Base-by-base conservation (phyloP, 1,284 basidiomycete species). In the Takashimella tepidaria region DNA sequence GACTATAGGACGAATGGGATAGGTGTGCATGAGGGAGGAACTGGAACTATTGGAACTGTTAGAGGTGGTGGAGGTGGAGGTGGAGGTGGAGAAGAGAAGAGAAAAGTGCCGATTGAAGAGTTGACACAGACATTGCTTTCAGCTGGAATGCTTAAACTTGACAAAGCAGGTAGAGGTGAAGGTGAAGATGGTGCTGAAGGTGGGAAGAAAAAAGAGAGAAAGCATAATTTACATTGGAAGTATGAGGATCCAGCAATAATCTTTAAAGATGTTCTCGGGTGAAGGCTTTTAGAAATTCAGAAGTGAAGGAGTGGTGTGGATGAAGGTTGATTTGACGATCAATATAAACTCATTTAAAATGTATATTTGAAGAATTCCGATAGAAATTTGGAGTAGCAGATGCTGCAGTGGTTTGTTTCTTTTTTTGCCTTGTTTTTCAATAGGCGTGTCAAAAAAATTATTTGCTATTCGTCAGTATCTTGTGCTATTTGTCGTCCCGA, bases 201-300 rank as follows among this genome's bases (percentile, higher is more conserved):
- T 20, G 63, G 61, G 22, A 68, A 65, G 52, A 72, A 74, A 58
- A 45, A 51, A 12, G 68, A 66, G 24, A 70, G 66, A 55, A 73
- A 70, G 50, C 72, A 73, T 58, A 72, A 63, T 49, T 53, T 69
- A 37, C 73, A 76, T 61, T 76, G 74, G 74, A 72, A 70, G 53
- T 76, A 76, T 59, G 73, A 75, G 50, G 74, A 76, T 66, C 74
- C 74, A 31, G 73, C 73, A 16, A 46, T 73, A 3, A 69, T 75
- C 41, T 60, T 76, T 42, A 69, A 66, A 49, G 73, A 74, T 50
- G 54, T 76, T 5, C 55, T 76, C 26, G 74, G 74, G 2, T 76
- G 47, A 41, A 10, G n/a, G n/a, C n/a, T n/a, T n/a, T n/a, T n/a
- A n/a, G n/a, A n/a, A n/a, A n/a, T n/a, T n/a, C n/a, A n/a, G n/a